Conservation (phyloP, 2,329 filamentous ascomycete genomes). For the Metarhizium anisopliae region DNA sequence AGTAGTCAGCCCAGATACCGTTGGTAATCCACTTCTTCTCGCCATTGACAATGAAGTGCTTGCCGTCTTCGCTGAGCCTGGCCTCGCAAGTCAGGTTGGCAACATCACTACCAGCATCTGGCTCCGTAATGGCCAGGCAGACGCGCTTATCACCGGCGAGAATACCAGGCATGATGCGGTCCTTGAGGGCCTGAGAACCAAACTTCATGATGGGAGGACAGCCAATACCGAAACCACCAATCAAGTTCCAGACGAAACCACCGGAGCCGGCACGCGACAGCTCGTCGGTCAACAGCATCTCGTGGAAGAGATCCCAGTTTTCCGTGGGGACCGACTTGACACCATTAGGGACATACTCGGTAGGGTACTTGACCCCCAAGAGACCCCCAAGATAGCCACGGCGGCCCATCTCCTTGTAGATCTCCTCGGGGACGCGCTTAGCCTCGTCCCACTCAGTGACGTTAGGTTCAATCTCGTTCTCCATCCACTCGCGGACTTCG, state of each 20-base stretch:
- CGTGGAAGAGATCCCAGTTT: slow-evolving; percentile 98
- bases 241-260: slow-evolving; percentile 92
- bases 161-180: slow-evolving; percentile 83
- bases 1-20: slow-evolving; percentile 94
- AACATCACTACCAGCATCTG: slow-evolving; percentile 89
- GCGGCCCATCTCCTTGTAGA: slow-evolving; percentile 94
- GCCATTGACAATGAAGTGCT: slow-evolving; percentile 98
- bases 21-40: slow-evolving; percentile 99
- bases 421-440: slow-evolving; percentile 75
- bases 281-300: slow-evolving; percentile 92
- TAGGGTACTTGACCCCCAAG: slow-evolving; percentile 74
- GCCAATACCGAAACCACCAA: slow-evolving; percentile 94
- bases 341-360: slow-evolving; percentile 55
- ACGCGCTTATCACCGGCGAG: slow-evolving; percentile 92
- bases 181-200: slow-evolving; percentile 73
- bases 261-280: slow-evolving; percentile 81
- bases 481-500: slow-evolving; percentile 89
- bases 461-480: slow-evolving; percentile 78
- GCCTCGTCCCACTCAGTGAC: slow-evolving; percentile 97
- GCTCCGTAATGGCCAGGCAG: slow-evolving; percentile 94
- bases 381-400: slow-evolving; percentile 90
- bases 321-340: slow-evolving; percentile 74
- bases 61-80: slow-evolving; percentile 88
- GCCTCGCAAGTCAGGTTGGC: slow-evolving; percentile 94
- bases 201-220: slow-evolving; percentile 88